Conservation (phyloP, 2,329 filamentous ascomycete species). For the Claviceps citrina region DNA sequence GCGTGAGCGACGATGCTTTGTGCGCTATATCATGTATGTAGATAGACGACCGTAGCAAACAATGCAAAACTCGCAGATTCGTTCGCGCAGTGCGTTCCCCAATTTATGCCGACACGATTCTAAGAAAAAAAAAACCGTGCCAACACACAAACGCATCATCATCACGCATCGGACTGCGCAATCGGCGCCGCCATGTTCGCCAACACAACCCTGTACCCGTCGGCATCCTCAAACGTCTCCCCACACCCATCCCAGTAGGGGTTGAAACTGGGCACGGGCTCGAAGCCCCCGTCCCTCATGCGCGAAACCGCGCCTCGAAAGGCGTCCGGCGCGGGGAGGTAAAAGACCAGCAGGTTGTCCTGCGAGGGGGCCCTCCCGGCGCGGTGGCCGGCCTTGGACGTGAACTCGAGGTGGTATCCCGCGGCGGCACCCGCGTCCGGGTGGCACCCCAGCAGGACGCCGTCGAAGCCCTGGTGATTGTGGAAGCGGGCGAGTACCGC, state of each 20-base stretch:
- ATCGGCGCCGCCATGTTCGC: constrained; percentile 14
- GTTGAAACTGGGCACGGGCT: constrained; percentile 23
- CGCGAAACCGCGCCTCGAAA: constrained; percentile 17
- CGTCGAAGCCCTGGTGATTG: constrained; percentile 25
- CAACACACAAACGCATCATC: neutral
- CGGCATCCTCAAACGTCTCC: constrained; percentile 28
- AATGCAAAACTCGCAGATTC: too few relatives aligned
- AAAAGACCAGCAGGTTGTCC: constrained; percentile 30
- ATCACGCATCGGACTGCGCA: neutral
- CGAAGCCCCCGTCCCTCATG: constrained; percentile 21
- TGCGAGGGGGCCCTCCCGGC: constrained; percentile 23
- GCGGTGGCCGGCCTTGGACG: constrained; percentile 18
- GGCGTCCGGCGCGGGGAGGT: constrained; percentile 19
- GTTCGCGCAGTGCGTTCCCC: too few relatives aligned
- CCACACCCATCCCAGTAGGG: constrained; percentile 30
- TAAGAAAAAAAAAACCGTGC: too few relatives aligned
- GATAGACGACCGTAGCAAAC: too few relatives aligned
- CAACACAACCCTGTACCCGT: constrained; percentile 29
- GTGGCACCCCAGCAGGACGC: constrained; percentile 25
- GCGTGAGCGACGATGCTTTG: too few relatives aligned
- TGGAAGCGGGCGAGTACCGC: constrained; percentile 18
- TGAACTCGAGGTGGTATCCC: constrained; percentile 30
- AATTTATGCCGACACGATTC: too few relatives aligned
- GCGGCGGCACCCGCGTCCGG: constrained; percentile 14
- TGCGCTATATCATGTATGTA: too few relatives aligned